These are phyloP conservation scores for Coleophoma cylindrospora DNA, from an alignment of 2,329 filamentous ascomycete genomes.

Conservation along the genomic window DNA sequence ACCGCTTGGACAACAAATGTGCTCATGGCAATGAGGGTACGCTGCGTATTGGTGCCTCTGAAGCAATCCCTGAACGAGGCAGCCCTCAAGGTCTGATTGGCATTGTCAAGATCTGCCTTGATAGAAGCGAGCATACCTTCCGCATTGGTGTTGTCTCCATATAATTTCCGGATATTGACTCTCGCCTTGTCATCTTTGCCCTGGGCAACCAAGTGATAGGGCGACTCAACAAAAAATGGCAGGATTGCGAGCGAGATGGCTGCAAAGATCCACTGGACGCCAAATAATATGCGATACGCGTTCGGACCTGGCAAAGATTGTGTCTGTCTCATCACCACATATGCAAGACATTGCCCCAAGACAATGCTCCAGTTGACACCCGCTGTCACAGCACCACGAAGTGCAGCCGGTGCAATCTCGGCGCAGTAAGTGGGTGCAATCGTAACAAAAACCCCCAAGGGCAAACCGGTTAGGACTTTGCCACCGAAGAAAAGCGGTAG, in stretches of 20 bases:
- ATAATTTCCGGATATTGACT: conserved; percentile 6
- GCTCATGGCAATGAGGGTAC: conserved; percentile 22
- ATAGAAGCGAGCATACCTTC: conserved; percentile 10
- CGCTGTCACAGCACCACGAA: conserved; percentile 14
- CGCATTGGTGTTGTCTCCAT: not conserved
- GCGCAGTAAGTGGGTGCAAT: conserved; percentile 17
- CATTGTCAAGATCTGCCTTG: conserved; percentile 1
- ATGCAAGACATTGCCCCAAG: conserved; percentile 16
- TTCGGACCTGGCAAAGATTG: conserved; percentile 27
- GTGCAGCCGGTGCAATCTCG: conserved; percentile 14
- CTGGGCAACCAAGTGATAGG: conserved; percentile 37
- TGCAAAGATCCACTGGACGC: conserved; percentile 44
- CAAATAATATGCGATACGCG: conserved; percentile 41
- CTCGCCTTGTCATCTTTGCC: conserved; percentile 10
- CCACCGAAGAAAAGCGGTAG: conserved; percentile 38
- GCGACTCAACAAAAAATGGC: conserved; percentile 39
- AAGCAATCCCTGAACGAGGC: conserved; percentile 14
- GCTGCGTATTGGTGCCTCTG: conserved; percentile 9
- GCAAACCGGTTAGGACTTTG: conserved; percentile 42
- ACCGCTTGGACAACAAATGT: conserved; percentile 27
- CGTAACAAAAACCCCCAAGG: conserved; percentile 46
- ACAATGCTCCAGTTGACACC: conserved; percentile 18
- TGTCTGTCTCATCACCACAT: conserved; percentile 20
- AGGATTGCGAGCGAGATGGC: conserved; percentile 36
- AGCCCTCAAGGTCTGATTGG: not conserved